These are phyloP conservation scores for Paraconiothyrium brasiliense DNA, from an alignment of 2,329 filamentous ascomycete genomes.

Conservation along the genomic window DNA sequence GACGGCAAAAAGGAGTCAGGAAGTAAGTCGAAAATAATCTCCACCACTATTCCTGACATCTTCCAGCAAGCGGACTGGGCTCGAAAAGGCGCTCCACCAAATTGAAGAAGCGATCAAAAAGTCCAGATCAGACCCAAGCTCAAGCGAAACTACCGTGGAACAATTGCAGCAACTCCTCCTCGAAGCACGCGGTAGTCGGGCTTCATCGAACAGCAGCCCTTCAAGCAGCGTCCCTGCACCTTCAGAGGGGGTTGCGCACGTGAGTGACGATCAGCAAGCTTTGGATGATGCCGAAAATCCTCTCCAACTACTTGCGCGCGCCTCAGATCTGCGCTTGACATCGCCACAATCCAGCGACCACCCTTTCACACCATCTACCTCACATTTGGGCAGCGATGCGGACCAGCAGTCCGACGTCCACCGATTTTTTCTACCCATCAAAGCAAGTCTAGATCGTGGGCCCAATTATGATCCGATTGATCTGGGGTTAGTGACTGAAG, in stretches of 20 bases:
- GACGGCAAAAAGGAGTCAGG: slow-evolving; percentile 78
- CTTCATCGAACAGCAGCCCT: slow-evolving; percentile 30
- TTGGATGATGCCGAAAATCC: slow-evolving; percentile 80
- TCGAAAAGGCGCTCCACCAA: slow-evolving; percentile 78
- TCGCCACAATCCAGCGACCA: slow-evolving; percentile 42
- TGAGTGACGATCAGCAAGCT: slow-evolving; percentile 59
- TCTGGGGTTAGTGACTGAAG: slow-evolving; percentile 72
- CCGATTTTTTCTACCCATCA: slow-evolving; percentile 72
- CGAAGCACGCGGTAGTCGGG: slow-evolving; percentile 53
- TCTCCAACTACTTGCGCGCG: slow-evolving; percentile 75
- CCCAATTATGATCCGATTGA: slow-evolving; percentile 73
- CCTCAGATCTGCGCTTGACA: slow-evolving; percentile 72
- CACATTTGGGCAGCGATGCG: slow-evolving; percentile 42
- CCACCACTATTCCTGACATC: slow-evolving; percentile 19
- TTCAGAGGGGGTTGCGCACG: slow-evolving; percentile 37
- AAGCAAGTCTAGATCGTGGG: slow-evolving; percentile 70
- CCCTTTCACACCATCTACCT: slow-evolving; percentile 40
- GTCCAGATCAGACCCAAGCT: slow-evolving; percentile 36
- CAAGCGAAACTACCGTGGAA: slow-evolving; percentile 36
- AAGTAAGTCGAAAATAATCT: slow-evolving; percentile 62
- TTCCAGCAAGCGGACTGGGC: slow-evolving; percentile 73
- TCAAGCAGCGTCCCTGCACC: slow-evolving; percentile 23
- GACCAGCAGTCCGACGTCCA: slow-evolving; percentile 62
- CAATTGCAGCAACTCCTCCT: slow-evolving; percentile 61
- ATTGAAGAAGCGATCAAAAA: slow-evolving; percentile 70